Base-by-base conservation (phyloP, 768 basidiomycete genomes). In the Panus rudis region DNA sequence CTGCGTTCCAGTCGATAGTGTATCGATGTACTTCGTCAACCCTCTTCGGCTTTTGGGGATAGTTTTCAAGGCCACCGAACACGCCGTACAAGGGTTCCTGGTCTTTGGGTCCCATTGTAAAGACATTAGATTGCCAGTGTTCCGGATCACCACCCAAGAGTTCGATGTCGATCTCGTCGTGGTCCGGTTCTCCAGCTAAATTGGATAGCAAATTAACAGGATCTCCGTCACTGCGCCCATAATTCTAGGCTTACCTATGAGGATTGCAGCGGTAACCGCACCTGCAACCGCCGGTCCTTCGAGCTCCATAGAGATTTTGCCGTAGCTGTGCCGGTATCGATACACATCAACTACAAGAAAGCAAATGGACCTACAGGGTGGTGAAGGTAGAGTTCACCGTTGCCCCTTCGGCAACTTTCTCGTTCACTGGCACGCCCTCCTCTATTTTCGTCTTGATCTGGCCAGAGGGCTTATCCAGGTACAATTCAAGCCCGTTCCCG, bases 131-230 rank as follows among this genome's bases (percentile, higher is more conserved):
- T 49, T 71, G 67, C 66, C 65, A 71, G 50, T 63, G 58, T 10
- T 27, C 20, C 2, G 58, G 47, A 43, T 70, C 64, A 5, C 63
- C 63, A n/a, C 67, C 65, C 6, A 70, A 52, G 4, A 68, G 47
- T 45, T 73, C 70, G 27, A 72, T 50, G 47, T 73, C 71, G 23
- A 70, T 66, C 42, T 73, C 68, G 48, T 71, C 69, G 13, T 43
- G 39, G 26, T 58, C 37, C n/a, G 48, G 43, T 2, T 42, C n/a
- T 33, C 20, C 32, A 23, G 39, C 16, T 43, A 37, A 27, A 43
- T 16, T 12, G 31, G 37, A 22, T 10, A 25, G 19, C 30, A 10
- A n/a, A 22, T 23, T 42, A 22, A 28, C 14, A 30, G n/a, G 16
- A 16, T 17, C 10, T 35, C n/a, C 6, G 41, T 32, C 41, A 32